Percentiles rank a stretch among this genome's conserved stretches.
Conservation (phyloP, 2,329 filamentous ascomycete species). For the Phoma sp. region DNA sequence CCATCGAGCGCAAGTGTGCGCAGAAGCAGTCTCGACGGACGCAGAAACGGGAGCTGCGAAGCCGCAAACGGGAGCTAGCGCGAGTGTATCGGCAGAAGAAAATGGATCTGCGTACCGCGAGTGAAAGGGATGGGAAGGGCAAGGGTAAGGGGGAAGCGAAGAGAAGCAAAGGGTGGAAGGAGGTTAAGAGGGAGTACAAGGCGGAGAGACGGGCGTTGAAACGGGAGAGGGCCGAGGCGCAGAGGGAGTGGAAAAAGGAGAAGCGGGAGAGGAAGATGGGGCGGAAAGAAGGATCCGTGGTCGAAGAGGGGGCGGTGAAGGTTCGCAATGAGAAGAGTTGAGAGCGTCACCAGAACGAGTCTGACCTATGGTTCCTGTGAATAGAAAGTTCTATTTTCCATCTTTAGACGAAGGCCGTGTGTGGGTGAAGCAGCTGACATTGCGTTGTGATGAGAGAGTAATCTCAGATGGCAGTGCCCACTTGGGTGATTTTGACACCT, state of each 20-base stretch:
- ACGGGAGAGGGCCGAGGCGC: conserved; percentile 19
- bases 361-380: no score
- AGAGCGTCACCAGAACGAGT: background rate
- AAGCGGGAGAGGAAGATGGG: conserved; percentile 15
- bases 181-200: conserved; percentile 31
- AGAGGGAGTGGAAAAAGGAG: conserved; percentile 26
- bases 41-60: conserved; percentile 15
- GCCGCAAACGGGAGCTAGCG: conserved; percentile 23
- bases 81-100: conserved; percentile 25
- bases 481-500: no score
- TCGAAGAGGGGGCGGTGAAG: background rate
- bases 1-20: conserved; percentile 26
- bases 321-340: background rate
- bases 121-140: conserved; percentile 15
- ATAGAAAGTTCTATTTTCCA: no score
- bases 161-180: conserved; percentile 31
- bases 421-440: no score
- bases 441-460: no score
- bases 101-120: conserved; percentile 23
- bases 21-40: conserved; percentile 26
- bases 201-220: conserved; percentile 29
- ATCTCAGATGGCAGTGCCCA: no score
- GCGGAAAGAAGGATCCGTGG: conserved; percentile 2
- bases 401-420: no score
- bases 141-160: conserved; percentile 31